Evolutionary conservation across 352 stramenopile species (phyloP).

Genomic region (Thalassiosira exigua): DNA sequence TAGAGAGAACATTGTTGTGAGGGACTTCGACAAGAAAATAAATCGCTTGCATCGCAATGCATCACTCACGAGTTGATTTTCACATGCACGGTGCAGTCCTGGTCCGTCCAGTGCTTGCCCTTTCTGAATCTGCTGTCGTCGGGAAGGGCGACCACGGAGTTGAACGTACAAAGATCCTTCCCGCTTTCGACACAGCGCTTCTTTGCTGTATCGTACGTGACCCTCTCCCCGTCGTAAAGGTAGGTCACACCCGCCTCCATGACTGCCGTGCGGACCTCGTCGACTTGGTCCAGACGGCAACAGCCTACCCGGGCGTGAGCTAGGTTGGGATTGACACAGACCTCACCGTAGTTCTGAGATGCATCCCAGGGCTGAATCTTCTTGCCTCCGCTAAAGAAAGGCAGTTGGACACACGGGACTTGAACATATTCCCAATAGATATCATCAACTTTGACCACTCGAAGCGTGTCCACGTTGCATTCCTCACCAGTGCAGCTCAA

Average conservation of each 20-base stretch:
- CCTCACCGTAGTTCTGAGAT: conserved; percentile 24
- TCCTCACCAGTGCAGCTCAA: conserved; percentile 50
- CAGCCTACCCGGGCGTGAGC: conserved; percentile 41
- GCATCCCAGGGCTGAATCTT: conserved; percentile 50
- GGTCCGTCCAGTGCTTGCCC: conserved; percentile 64
- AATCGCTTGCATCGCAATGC: background rate
- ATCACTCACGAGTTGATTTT: conserved; percentile 51
- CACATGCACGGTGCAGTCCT: conserved; percentile 58
- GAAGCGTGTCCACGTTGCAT: conserved; percentile 69
- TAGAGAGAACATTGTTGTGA: too few relatives aligned
- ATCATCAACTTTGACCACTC: conserved; percentile 64
- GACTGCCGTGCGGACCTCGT: conserved; percentile 24
- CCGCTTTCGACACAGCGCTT: conserved; percentile 11
- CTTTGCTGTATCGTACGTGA: conserved; percentile 39
- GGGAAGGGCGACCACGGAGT: conserved; percentile 13
- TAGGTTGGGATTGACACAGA: conserved; percentile 51
- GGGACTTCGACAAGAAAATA: conserved; percentile 3
- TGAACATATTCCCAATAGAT: conserved; percentile 81
- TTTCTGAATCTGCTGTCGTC: conserved; percentile 28
- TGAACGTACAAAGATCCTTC: background rate
- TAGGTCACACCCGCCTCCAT: conserved; percentile 24
- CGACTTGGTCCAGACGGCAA: conserved; percentile 23
- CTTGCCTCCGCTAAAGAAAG: conserved; percentile 70
- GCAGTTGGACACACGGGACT: conserved; percentile 64
- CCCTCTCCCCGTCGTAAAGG: conserved; percentile 55